Evolutionary conservation across 352 stramenopile species (phyloP).

Genomic region (Globisporangium abappressorium): DNA sequence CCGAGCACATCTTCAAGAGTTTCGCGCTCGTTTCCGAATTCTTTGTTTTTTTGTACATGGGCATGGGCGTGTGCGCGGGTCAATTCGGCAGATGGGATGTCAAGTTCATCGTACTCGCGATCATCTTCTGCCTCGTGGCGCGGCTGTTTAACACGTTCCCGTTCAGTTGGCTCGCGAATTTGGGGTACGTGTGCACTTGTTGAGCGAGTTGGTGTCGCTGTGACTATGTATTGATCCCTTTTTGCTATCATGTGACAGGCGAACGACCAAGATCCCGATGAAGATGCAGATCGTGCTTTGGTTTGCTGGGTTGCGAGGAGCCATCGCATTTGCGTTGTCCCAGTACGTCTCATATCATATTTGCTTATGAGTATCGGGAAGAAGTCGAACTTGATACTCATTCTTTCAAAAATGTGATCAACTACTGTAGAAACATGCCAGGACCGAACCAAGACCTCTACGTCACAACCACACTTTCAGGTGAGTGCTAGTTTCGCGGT

Average conservation of each 20-base stretch:
- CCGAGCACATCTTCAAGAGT: constrained; percentile 76
- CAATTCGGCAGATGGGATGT: constrained; percentile 80
- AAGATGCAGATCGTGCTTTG: constrained; percentile 93
- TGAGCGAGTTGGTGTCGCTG: background rate
- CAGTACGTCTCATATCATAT: constrained; percentile 38
- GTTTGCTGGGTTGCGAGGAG: constrained; percentile 91
- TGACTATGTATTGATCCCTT: background rate
- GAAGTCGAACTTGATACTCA: background rate
- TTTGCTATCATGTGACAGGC: constrained; percentile 24
- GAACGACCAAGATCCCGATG: constrained; percentile 58
- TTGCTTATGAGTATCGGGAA: background rate
- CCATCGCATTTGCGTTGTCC: constrained; percentile 81
- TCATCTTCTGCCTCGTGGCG: constrained; percentile 86
- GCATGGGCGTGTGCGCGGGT: constrained; percentile 65
- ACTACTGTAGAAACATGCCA: constrained; percentile 86
- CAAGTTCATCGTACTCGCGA: constrained; percentile 81
- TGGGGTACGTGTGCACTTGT: constrained; percentile 31
- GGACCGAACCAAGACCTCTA: constrained; percentile 90
- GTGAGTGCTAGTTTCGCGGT: constrained; percentile 17
- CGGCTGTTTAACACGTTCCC: constrained; percentile 95
- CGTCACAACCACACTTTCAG: constrained; percentile 64
- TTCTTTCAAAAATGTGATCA: background rate
- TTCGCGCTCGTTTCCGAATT: constrained; percentile 70
- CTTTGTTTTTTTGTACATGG: constrained; percentile 81
- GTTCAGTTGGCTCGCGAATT: constrained; percentile 62